phyloP scores from a whole-genome alignment of 2,329 filamentous ascomycete species.

The Graphilbum ipis-grandicollis region DNA sequence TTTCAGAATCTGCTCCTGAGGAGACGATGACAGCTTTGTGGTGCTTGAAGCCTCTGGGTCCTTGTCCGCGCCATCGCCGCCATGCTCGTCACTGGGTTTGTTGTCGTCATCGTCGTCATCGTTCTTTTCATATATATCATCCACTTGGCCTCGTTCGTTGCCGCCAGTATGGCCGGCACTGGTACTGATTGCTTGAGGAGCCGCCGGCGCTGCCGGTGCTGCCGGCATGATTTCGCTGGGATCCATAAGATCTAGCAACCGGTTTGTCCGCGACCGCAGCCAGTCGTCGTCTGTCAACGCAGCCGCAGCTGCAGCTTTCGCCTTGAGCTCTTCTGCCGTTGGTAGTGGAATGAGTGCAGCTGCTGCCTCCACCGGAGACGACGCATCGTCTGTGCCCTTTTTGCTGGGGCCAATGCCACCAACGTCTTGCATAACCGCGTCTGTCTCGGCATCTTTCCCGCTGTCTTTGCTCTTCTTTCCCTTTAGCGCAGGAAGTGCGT shows the following conservation, averaged over 20 bases:
- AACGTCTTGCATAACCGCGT: no score
- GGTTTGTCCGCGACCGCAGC: slow-evolving; percentile 76
- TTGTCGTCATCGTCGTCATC: background rate
- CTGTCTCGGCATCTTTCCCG: slow-evolving; percentile 2
- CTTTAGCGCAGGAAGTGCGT: slow-evolving; percentile 39
- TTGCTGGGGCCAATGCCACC: background rate
- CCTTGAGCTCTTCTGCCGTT: background rate
- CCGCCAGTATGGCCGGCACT: slow-evolving; percentile 3
- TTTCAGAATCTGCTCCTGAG: slow-evolving; percentile 44
- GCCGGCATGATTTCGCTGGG: slow-evolving; percentile 35
- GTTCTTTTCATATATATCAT: no score
- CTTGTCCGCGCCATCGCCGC: background rate
- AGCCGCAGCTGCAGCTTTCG: slow-evolving; percentile 1
- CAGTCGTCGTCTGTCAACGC: slow-evolving; percentile 66
- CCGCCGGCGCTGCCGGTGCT: slow-evolving; percentile 4
- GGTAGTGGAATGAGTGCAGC: background rate
- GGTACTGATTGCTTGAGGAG: slow-evolving; percentile 3
- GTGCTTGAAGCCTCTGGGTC: background rate
- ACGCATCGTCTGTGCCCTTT: background rate
- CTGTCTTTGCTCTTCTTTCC: slow-evolving; percentile 24
- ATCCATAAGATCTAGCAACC: slow-evolving; percentile 69
- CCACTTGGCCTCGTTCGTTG: slow-evolving; percentile 1
- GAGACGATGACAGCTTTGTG: slow-evolving; percentile 18
- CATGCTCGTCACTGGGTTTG: background rate
- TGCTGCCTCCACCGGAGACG: no score